phyloP scores from a whole-genome alignment of 768 basidiomycete species.

The Russula griseocarnosa region DNA sequence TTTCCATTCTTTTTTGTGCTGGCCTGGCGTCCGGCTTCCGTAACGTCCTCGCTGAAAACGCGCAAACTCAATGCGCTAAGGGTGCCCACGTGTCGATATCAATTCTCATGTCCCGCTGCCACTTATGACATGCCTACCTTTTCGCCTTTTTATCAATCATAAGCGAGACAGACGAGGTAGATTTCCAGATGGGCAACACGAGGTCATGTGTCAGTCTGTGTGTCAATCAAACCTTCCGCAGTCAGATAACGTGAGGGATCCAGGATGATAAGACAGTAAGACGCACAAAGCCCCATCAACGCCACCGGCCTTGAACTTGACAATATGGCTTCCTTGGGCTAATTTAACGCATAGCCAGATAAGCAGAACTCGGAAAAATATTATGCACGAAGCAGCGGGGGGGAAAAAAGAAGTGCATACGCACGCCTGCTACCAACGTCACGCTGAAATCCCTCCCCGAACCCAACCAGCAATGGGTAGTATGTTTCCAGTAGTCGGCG shows the following conservation, averaged over 20 bases:
- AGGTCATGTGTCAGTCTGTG: conserved; percentile 71
- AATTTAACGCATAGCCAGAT: conserved; percentile 13
- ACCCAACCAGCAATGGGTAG: conserved; percentile 70
- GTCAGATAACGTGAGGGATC: not conserved
- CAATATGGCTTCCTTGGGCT: conserved; percentile 71
- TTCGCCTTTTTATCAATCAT: conserved; percentile 98
- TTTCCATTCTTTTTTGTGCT: conserved; percentile 31
- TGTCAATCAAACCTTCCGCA: not conserved
- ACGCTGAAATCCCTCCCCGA: conserved; percentile 56
- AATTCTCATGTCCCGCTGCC: not conserved
- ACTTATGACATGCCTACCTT: conserved; percentile 48
- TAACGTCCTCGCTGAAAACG: conserved; percentile 78
- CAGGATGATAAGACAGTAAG: not conserved
- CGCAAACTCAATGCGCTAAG: conserved; percentile 80
- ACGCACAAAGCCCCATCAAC: conserved; percentile 54
- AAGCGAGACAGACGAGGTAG: conserved; percentile 76
- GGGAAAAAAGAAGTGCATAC: conserved; percentile 28
- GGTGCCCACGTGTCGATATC: not conserved
- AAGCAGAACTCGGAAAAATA: conserved; percentile 5
- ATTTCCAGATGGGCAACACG: conserved; percentile 94
- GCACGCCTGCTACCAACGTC: conserved; percentile 52
- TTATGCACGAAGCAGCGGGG: conserved; percentile 11
- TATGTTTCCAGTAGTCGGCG: conserved; percentile 68
- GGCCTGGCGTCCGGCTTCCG: conserved; percentile 44
- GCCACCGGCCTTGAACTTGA: conserved; percentile 58